Evolutionary conservation across 495 filamentous ascomycete species (phyloP).

Genomic region (Hypoxylon intermedium): DNA sequence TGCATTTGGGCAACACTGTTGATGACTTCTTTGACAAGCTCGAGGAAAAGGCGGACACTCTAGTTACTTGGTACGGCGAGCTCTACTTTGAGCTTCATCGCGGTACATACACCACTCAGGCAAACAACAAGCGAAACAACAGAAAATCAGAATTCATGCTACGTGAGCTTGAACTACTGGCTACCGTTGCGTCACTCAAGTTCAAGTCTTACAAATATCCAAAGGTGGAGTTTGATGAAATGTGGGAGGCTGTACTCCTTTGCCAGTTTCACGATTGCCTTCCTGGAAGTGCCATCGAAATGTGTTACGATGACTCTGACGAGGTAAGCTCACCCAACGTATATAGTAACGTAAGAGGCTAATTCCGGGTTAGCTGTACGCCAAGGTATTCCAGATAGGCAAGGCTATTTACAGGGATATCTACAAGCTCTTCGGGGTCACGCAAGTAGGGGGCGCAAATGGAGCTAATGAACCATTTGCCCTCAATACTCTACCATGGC

Average conservation of each 20-base stretch:
- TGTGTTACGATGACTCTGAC: conserved; percentile 95
- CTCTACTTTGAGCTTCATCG: conserved; percentile 97
- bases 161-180: conserved; percentile 86
- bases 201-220: conserved; percentile 82
- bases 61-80: conserved; percentile 97
- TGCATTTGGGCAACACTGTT: conserved; percentile 91
- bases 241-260: conserved; percentile 88
- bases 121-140: conserved; percentile 96
- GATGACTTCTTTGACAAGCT: conserved; percentile 92
- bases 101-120: conserved; percentile 95
- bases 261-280: conserved; percentile 98
- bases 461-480: conserved; percentile 55
- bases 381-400: conserved; percentile 78
- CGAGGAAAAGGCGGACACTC: conserved; percentile 76
- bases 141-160: conserved; percentile 82
- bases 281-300: conserved; percentile 93
- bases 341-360: not conserved
- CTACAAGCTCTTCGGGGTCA: conserved; percentile 69
- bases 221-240: conserved; percentile 85
- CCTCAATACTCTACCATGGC: conserved; percentile 87
- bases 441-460: conserved; percentile 39
- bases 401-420: conserved; percentile 73
- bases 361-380: conserved; percentile 68
- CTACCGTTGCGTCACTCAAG: conserved; percentile 80
- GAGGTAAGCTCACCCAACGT: conserved; percentile 55